These are phyloP conservation scores for Leucosporidium creatinivorum DNA, from an alignment of 768 basidiomycete genomes.

Conservation along the genomic window DNA sequence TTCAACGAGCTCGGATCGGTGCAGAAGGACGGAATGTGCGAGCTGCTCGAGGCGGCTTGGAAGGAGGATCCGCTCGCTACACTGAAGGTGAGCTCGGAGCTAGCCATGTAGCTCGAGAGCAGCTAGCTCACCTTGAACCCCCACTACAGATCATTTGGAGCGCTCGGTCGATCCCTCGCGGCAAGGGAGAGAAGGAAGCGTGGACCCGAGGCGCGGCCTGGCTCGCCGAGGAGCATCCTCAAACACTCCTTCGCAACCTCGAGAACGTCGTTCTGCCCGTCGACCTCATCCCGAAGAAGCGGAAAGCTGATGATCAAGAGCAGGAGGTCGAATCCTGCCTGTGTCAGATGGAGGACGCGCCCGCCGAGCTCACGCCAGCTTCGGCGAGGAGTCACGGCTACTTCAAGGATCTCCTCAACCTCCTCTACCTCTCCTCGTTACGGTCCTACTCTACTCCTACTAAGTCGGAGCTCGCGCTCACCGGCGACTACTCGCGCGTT, in stretches of 20 bases:
- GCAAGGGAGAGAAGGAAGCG: slow-evolving; percentile 35
- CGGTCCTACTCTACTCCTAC: background rate
- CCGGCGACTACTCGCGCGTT: slow-evolving; percentile 31
- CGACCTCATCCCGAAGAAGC: slow-evolving; percentile 18
- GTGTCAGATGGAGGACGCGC: slow-evolving; percentile 1
- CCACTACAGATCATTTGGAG: slow-evolving; percentile 30
- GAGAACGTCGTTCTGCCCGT: slow-evolving; percentile 35
- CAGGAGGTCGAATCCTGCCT: slow-evolving; percentile 19
- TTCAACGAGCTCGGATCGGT: slow-evolving; percentile 1
- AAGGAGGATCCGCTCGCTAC: slow-evolving; percentile 17
- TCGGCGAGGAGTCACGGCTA: slow-evolving; percentile 33
- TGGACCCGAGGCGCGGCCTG: slow-evolving; percentile 31
- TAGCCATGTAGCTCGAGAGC: no score
- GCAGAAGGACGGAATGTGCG: background rate
- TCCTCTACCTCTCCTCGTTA: background rate
- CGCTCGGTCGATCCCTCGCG: slow-evolving; percentile 36
- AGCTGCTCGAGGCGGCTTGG: slow-evolving; percentile 3
- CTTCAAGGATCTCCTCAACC: slow-evolving; percentile 32
- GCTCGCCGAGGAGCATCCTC: slow-evolving; percentile 34
- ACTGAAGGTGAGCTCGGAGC: background rate
- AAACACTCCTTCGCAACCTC: slow-evolving; percentile 35
- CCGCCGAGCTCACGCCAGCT: background rate
- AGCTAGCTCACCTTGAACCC: no score
- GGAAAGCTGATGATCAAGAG: slow-evolving; percentile 8
- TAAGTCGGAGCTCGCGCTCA: slow-evolving; percentile 16